Evolutionary conservation across 75 land plant genomes (phyloP).

Genomic region (Sequoiadendron giganteum): DNA sequence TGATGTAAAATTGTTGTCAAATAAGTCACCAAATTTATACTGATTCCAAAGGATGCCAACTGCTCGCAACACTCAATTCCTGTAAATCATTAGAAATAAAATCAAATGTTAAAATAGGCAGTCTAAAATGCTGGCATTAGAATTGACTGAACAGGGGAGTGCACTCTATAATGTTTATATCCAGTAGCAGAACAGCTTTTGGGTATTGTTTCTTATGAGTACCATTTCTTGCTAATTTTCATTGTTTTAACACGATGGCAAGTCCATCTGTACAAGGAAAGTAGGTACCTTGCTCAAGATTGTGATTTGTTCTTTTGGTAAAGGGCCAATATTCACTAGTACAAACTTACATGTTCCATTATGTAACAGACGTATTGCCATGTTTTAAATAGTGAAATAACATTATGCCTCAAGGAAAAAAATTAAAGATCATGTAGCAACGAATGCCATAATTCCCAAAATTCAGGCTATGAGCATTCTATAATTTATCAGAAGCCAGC

Average conservation of each 20-base stretch:
- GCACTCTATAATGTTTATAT: not conserved
- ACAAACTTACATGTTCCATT: not conserved
- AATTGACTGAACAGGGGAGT: not conserved
- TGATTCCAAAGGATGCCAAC: conserved; percentile 88
- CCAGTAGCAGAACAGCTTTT: not conserved
- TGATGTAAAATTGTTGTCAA: conserved; percentile 67
- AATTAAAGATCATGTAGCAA: not conserved
- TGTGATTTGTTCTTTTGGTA: not conserved
- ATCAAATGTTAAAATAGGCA: not conserved
- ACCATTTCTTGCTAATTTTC: not conserved
- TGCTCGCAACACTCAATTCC: conserved; percentile 89
- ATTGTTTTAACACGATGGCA: not conserved
- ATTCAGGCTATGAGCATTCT: not conserved
- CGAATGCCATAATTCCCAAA: not conserved
- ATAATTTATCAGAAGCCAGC: not conserved
- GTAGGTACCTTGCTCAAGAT: not conserved
- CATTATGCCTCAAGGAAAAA: not conserved
- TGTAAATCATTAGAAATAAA: conserved; percentile 13
- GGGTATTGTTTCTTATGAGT: no score
- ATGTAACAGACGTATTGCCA: not conserved
- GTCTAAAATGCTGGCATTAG: not conserved
- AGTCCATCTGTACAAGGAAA: not conserved
- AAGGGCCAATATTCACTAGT: not conserved
- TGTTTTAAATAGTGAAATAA: not conserved
- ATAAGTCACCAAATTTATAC: conserved; percentile 77